phyloP scores from a whole-genome alignment of 2,329 filamentous ascomycete species.

The Colletotrichum costaricense region DNA sequence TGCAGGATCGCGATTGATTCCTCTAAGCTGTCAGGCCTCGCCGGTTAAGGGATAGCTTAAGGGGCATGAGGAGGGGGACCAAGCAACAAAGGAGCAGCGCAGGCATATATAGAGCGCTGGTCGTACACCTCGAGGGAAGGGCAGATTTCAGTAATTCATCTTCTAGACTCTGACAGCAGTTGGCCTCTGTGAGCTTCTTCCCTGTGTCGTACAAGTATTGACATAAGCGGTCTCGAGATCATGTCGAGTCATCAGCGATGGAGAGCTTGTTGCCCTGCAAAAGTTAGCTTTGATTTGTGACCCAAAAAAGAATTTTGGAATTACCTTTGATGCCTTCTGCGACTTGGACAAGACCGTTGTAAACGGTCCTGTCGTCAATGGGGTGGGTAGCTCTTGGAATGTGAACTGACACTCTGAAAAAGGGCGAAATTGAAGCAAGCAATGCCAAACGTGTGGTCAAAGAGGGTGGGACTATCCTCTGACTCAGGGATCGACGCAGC shows the following conservation, averaged over 20 bases:
- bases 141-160: too few species aligned
- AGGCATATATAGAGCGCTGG: too few species aligned
- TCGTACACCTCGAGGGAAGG: too few species aligned
- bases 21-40: not conserved
- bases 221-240: not conserved
- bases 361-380: conserved; percentile 54
- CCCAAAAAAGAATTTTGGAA: too few species aligned
- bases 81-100: too few species aligned
- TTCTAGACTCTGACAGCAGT: too few species aligned
- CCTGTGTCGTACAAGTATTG: too few species aligned
- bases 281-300: not conserved
- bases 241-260: not conserved
- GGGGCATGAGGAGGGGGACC: too few species aligned
- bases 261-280: not conserved
- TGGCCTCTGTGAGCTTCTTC: too few species aligned
- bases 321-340: conserved; percentile 38
- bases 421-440: conserved; percentile 54
- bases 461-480: conserved; percentile 54
- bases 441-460: conserved; percentile 63
- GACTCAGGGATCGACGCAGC: conserved; percentile 61
- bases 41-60: too few species aligned
- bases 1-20: not conserved
- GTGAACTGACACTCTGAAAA: conserved; percentile 56
- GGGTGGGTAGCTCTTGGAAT: conserved; percentile 45
- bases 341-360: conserved; percentile 53